A percentile compares a stretch with the other conserved stretches of the same genome.
phyloP scores from a whole-genome alignment of 768 basidiomycete genomes.

The Trametes cubensis region DNA sequence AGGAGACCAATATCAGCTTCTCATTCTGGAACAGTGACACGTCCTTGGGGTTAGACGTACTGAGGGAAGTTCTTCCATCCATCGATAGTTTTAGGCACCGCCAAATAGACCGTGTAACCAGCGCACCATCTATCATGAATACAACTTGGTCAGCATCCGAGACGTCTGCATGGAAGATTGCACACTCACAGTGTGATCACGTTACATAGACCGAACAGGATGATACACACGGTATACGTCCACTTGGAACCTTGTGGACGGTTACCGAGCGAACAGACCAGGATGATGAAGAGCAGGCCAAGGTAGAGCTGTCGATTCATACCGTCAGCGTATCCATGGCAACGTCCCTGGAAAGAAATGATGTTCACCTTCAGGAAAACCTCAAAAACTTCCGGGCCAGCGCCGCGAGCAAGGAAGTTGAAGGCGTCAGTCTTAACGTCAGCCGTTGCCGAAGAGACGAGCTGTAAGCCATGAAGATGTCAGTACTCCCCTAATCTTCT shows the following conservation, averaged over 20 bases:
- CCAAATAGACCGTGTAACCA: constrained; percentile 85
- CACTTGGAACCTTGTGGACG: constrained; percentile 90
- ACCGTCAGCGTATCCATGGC: neutral
- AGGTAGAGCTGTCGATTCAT: constrained; percentile 66
- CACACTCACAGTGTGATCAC: constrained; percentile 61
- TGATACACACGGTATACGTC: constrained; percentile 75
- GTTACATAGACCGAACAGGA: constrained; percentile 79
- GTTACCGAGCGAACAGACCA: constrained; percentile 90
- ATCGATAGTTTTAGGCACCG: constrained; percentile 70
- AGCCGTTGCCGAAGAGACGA: constrained; percentile 78
- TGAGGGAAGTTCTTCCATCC: constrained; percentile 76
- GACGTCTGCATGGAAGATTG: no score
- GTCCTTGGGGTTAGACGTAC: constrained; percentile 43
- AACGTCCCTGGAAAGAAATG: neutral
- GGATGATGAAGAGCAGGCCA: constrained; percentile 76
- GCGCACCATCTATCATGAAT: constrained; percentile 64
- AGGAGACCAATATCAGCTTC: neutral
- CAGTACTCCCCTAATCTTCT: neutral
- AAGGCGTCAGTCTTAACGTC: constrained; percentile 65
- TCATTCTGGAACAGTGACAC: neutral
- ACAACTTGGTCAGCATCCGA: neutral
- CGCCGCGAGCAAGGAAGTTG: constrained; percentile 74
- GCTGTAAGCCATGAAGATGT: constrained; percentile 42
- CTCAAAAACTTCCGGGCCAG: constrained; percentile 74
- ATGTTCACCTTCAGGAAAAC: constrained; percentile 61